Evolutionary conservation across 805 yeast species (phyloP), one percentile per base, ranked within the genome.

Genomic region (Monosporozyma unispora): DNA sequence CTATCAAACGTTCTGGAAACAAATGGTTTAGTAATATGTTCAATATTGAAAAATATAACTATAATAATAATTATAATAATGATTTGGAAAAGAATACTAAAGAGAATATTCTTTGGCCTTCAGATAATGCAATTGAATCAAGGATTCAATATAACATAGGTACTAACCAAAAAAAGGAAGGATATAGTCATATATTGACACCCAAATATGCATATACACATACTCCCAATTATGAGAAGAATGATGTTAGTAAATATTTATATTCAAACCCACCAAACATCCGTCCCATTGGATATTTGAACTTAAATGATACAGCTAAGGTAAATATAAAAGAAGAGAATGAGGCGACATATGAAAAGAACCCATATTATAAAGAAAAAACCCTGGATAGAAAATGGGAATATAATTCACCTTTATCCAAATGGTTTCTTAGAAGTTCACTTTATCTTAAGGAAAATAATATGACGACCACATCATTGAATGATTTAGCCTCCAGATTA

Each of bases 401-500:
- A 28, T 66, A 64, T 49, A 58, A 57, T n/a, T 66, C 70, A 1
- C 70, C 70, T 4, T 49, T 66, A 11, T 63, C 68, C 9, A 57
- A 59, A 47, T 64, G 69, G 69, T 64, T 66, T 49, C 48, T 63
- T 21, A 55, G 64, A 38, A 58, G 59, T 21, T 61, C 68, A 1
- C 55, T 62, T 2, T 63, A 63, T 47, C 46, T 64, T 2, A 55
- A 52, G 33, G 59, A 55, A 35, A 49, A 51, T 11, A 50, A 37
- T 28, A 18, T 35, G 18, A 31, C 46, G 3, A 33, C 48, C 2
- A 23, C 31, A 5, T 29, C 27, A 10, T 42, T 51, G 23, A 21
- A 50, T 21, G 48, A 37, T 19, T 19, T 44, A 28, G 47, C 48
- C 12, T 47, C 56, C 1, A 52, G 51, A 9, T 52, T 57, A 25